These are phyloP conservation scores for Mortierella claussenii DNA, from an alignment of 192 early-diverging fungal species.

Conservation along the genomic window DNA sequence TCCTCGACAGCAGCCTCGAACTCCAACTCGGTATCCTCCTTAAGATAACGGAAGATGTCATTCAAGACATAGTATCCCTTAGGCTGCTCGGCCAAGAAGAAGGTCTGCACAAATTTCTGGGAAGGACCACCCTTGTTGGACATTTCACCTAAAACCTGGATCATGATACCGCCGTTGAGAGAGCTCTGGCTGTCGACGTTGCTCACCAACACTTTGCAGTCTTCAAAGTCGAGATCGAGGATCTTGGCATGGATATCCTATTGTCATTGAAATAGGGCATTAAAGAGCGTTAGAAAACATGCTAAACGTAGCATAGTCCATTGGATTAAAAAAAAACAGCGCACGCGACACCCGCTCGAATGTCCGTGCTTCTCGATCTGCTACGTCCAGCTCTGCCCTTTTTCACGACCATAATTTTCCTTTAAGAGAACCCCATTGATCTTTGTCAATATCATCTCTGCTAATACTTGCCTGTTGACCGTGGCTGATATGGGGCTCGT, in stretches of 20 bases:
- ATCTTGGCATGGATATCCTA: constrained; percentile 89
- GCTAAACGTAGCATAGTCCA: background rate
- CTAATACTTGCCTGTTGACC: constrained; percentile 74
- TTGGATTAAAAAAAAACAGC: background rate
- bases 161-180: constrained; percentile 79
- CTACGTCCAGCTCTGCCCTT: background rate
- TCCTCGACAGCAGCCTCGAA: constrained; percentile 8
- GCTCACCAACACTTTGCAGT: constrained; percentile 88
- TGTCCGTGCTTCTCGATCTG: no score
- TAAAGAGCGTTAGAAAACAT: background rate
- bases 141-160: constrained; percentile 94
- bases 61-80: constrained; percentile 94
- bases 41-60: constrained; percentile 94
- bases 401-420: no score
- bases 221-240: constrained; percentile 77
- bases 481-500: constrained; percentile 67
- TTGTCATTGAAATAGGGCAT: background rate
- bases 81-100: constrained; percentile 89
- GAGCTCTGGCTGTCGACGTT: constrained; percentile 89
- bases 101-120: constrained; percentile 93
- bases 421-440: background rate
- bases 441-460: background rate
- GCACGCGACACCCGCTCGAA: background rate
- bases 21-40: constrained; percentile 77
- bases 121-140: constrained; percentile 82